These are phyloP conservation scores for Paxillus ammoniavirescens DNA, from an alignment of 768 basidiomycete species.

Conservation along the genomic window DNA sequence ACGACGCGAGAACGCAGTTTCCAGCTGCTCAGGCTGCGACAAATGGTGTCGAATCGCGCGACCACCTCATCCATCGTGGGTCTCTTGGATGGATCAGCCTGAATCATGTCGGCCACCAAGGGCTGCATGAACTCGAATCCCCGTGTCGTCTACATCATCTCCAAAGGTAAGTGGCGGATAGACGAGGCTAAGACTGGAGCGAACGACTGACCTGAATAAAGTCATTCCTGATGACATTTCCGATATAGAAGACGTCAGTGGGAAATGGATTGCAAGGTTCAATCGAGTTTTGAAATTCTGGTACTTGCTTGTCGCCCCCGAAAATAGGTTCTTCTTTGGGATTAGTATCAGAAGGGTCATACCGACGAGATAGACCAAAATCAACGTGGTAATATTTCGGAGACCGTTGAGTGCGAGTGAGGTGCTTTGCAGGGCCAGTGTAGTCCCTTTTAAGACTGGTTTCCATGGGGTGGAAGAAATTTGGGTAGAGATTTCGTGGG, in stretches of 20 bases:
- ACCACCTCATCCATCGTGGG: constrained; percentile 24
- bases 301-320: constrained; percentile 43
- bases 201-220: constrained; percentile 31
- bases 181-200: no score
- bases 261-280: constrained; percentile 38
- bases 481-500: no score
- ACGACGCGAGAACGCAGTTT: constrained; percentile 31
- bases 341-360: constrained; percentile 20
- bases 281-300: constrained; percentile 33
- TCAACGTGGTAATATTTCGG: constrained; percentile 36
- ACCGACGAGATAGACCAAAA: constrained; percentile 35
- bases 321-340: constrained; percentile 29
- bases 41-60: constrained; percentile 14
- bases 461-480: constrained; percentile 25
- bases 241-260: constrained; percentile 44
- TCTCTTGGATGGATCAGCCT: constrained; percentile 20
- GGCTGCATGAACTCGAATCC: constrained; percentile 25
- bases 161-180: no score
- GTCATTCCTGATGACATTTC: constrained; percentile 34
- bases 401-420: constrained; percentile 29
- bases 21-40: background rate
- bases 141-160: background rate
- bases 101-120: constrained; percentile 18
- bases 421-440: constrained; percentile 18
- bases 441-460: constrained; percentile 11